Evolutionary conservation across 202 grass and related monocot species (phyloP), one percentile per base, ranked within the genome.

Genomic region (Hordeum pubiflorum): DNA sequence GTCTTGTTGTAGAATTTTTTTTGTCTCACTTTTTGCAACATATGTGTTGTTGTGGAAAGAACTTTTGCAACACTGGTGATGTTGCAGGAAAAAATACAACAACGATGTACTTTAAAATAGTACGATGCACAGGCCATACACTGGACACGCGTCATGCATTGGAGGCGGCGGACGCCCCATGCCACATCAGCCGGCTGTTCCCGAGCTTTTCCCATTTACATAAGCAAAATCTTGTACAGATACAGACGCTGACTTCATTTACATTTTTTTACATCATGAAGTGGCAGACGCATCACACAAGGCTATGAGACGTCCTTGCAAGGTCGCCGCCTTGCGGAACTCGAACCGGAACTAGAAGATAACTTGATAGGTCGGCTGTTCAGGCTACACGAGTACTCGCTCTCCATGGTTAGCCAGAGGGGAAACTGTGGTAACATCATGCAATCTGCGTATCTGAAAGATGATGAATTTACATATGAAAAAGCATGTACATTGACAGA

Each of bases 381-480:
- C 26, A 24, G 38, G 12, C 77, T 88, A 80, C 17, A 84, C 43
- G 60, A 70, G 62, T 40, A 69, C 81, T 76, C 69, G 58, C 61
- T 79, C 7, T 70, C 62, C 13, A 62, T 80, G 59, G 52, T 21
- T 44, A 18, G 50, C 27, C 69, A 61, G 54, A 54, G 80, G 9
- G 17, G 6, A 3, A 54, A 54, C 6, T n/a, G 17, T 6, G 0
- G 50, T n/a, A 54, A 54, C 17, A 54, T 54, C 50, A 54, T 17
- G 33, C 11, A 76, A 31, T 32, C 1, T 14, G 27, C 14, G 38
- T 14, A 5, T 54, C 54, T 66, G 3, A 65, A 40, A 71, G 50
- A 62, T 32, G 63, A 18, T 66, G 41, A 58, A 50, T 84, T 73
- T 85, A 85, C 58, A 89, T 31, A 54, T n/a, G 41, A 33, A 69